Percentiles rank a stretch among this genome's conserved stretches.
phyloP scores from a whole-genome alignment of 2,329 filamentous ascomycete genomes.

The Phialophora chinensis region DNA sequence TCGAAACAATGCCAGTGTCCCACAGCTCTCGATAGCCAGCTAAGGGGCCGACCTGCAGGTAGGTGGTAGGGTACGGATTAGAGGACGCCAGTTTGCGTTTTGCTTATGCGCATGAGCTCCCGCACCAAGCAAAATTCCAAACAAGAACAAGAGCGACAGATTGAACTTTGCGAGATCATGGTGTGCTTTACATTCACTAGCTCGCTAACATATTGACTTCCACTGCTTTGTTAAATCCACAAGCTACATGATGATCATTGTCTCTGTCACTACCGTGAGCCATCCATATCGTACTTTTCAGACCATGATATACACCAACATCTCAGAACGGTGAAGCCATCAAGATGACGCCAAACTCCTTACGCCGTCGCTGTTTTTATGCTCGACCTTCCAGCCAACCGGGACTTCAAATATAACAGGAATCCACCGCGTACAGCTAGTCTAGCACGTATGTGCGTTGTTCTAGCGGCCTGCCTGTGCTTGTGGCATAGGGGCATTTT shows the following conservation, averaged over 20 bases:
- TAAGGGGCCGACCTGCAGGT: neutral
- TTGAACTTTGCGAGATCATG: neutral
- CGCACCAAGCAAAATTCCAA: neutral
- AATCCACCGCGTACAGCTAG: neutral
- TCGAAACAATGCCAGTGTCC: neutral
- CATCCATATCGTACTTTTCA: constrained; percentile 2
- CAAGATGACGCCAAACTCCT: constrained; percentile 14
- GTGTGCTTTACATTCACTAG: neutral
- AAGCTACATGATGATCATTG: neutral
- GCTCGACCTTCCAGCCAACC: neutral
- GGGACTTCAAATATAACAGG: neutral
- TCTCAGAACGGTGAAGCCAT: neutral
- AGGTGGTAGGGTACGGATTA: neutral
- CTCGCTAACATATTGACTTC: neutral
- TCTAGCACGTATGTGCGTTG: neutral
- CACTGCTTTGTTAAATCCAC: neutral
- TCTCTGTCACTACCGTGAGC: neutral
- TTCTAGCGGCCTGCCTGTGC: neutral
- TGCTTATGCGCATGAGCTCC: neutral
- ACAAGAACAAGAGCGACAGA: neutral
- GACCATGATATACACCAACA: constrained; percentile 2
- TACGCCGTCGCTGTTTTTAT: constrained; percentile 24
- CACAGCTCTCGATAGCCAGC: neutral
- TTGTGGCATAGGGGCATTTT: neutral
- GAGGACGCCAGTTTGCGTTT: neutral